Evolutionary conservation across 2,329 filamentous ascomycete genomes (phyloP).

Genomic region (Ophiostoma quercus): DNA sequence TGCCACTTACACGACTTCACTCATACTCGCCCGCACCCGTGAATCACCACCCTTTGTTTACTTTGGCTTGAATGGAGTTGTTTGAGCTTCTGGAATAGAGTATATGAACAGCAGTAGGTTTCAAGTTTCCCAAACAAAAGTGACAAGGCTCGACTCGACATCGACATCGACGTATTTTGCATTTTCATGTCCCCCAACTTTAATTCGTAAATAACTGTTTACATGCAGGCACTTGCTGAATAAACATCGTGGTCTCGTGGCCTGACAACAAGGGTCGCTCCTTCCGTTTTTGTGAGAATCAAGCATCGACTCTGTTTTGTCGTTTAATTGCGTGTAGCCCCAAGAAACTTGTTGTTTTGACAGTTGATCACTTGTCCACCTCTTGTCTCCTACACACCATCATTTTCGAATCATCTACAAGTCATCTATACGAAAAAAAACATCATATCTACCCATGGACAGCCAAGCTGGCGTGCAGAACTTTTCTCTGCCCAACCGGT

Average conservation of each 20-base stretch:
- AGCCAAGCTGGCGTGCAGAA: conserved; percentile 23
- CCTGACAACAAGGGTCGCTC: conserved; percentile 1
- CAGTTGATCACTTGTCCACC: neutral
- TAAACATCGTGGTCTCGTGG: neutral
- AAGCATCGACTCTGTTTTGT: neutral
- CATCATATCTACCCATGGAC: conserved; percentile 16
- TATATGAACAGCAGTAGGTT: too few species aligned
- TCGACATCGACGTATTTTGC: neutral
- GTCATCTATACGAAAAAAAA: neutral
- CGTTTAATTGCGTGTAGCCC: neutral
- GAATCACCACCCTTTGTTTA: neutral
- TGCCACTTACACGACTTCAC: conserved; percentile 6
- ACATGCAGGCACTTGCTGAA: neutral
- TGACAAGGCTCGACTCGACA: neutral
- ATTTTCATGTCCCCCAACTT: neutral
- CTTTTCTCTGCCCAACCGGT: conserved; percentile 25
- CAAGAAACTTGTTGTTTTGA: neutral
- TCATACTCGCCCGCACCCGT: neutral
- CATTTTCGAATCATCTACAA: neutral
- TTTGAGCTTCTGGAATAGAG: too few species aligned
- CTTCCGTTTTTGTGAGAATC: neutral
- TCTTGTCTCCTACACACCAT: neutral
- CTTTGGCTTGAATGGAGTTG: neutral
- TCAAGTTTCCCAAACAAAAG: neutral
- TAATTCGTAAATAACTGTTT: neutral